Base-by-base conservation (phyloP, 1,139 yeast species). In the Pichiaceae sp. region DNA sequence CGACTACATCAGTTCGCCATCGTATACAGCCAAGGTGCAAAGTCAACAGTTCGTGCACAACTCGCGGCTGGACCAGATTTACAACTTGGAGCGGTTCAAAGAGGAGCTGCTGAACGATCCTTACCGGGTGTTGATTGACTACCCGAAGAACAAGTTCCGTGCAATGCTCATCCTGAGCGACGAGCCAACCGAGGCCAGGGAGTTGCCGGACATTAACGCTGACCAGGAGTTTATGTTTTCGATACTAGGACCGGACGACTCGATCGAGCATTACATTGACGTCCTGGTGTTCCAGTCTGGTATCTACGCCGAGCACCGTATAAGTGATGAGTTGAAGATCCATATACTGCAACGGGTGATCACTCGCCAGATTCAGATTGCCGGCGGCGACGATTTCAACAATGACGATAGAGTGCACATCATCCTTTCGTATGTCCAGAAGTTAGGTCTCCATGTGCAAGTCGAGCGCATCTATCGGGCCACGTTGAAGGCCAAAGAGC, bases 91-190 rank as follows among this genome's bases (percentile, higher is more conserved):
- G 1, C 64, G 56, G 32, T 74, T 79, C 47, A 63, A 64, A 34
- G 47, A 53, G n/a, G 46, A 59, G 4, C 43, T 79, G 34, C 40
- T 63, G 15, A 48, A 57, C 19, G 83, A 78, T 53, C 78, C 75
- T 40, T 75, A 77, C 49, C 62, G 85, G 26, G 73, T 79, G 17
- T 60, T 78, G 39, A 68, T 76, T 23, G 87, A 79, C 52, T 79
- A 75, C 67, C 54, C 63, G 32, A 78, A 77, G 50, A 79, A 79
- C 59, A 72, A 75, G 54, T 79, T 78, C 51, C 62, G 89, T 35
- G 63, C 82, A 2, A 53, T 70, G 48, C 70, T 82, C 48, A 65
- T 79, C 5, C 54, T 79, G 23, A 59, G 75, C 4, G 74, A 61
- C 18, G 44, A 44, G 4, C 82, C 85, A 5, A 54, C 41, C 6